Percentiles rank a stretch among this genome's conserved stretches.
phyloP scores from a whole-genome alignment of 176 grass and related monocot species.

The Melocanna baccifera region DNA sequence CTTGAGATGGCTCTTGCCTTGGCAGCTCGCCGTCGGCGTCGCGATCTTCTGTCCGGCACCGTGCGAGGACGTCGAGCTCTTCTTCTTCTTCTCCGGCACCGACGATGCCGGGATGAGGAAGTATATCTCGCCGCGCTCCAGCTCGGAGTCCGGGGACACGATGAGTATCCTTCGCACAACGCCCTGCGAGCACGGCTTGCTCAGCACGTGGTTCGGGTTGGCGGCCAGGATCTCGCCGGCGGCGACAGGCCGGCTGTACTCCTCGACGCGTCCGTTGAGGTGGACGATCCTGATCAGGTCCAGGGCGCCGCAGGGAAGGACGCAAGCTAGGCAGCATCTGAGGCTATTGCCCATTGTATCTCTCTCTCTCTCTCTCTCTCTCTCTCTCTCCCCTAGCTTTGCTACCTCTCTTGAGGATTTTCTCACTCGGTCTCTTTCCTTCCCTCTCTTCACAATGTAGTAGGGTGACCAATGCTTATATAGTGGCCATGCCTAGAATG shows the following conservation, averaged over 20 bases:
- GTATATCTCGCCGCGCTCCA: conserved; percentile 84
- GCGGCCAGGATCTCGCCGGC: conserved; percentile 74
- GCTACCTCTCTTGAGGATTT: conserved; percentile 1
- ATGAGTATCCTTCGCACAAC: conserved; percentile 67
- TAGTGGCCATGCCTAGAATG: conserved; percentile 37
- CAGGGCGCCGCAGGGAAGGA: conserved; percentile 86
- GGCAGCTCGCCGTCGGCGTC: not conserved
- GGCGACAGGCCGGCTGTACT: conserved; percentile 64
- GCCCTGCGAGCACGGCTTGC: conserved; percentile 64
- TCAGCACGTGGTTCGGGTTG: conserved; percentile 82
- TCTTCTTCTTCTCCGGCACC: conserved; percentile 44
- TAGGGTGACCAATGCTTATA: conserved; percentile 39
- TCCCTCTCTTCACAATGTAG: conserved; percentile 7
- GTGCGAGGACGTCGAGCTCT: not conserved
- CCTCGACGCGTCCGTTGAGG: conserved; percentile 80
- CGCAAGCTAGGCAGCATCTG: conserved; percentile 87
- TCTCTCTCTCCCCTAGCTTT: conserved; percentile 1
- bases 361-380: not conserved
- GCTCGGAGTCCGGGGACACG: conserved; percentile 67
- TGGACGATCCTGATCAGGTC: conserved; percentile 93
- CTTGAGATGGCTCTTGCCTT: conserved; percentile 19
- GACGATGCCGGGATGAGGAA: conserved; percentile 77
- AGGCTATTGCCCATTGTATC: conserved; percentile 83
- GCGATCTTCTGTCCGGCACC: not conserved
- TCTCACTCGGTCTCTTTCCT: not conserved